A percentile compares a stretch with the other conserved stretches of the same genome.
These are phyloP conservation scores for Marasmius tenuissimus DNA, from an alignment of 1,284 basidiomycete species.

Conservation along the genomic window DNA sequence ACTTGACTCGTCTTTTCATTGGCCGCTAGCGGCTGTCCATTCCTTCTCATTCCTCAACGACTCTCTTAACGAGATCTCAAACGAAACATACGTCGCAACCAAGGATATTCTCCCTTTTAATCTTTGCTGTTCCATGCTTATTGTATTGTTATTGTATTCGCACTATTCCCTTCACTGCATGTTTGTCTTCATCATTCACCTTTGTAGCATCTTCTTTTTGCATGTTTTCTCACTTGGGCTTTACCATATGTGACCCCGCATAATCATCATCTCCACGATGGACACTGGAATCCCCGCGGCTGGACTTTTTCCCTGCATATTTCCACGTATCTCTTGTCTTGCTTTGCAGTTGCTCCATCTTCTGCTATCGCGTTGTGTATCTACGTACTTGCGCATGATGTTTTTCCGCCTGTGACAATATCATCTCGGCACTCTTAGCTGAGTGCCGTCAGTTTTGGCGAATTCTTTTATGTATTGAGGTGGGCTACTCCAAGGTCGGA, in stretches of 20 bases:
- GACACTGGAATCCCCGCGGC: background rate
- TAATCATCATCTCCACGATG: slow-evolving; percentile 3
- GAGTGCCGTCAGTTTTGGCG: too few species aligned
- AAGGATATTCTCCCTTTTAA: slow-evolving; percentile 1
- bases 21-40: slow-evolving; percentile 2
- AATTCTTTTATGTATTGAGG: too few species aligned
- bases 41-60: background rate
- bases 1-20: background rate
- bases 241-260: background rate
- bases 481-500: too few species aligned
- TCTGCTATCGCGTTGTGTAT: background rate
- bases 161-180: slow-evolving; percentile 3
- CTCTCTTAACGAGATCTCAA: slow-evolving; percentile 1
- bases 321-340: background rate
- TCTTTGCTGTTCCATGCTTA: background rate
- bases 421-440: too few species aligned
- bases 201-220: background rate
- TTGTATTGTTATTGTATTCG: slow-evolving; percentile 14
- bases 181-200: background rate
- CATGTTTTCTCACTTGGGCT: background rate
- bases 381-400: background rate
- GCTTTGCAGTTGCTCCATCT: background rate
- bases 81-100: slow-evolving; percentile 6
- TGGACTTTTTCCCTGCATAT: background rate
- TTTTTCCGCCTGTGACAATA: too few species aligned